Percentiles rank a stretch among this genome's conserved stretches.
phyloP scores from a whole-genome alignment of 805 yeast species.

The Martiniozyma abietophila region DNA sequence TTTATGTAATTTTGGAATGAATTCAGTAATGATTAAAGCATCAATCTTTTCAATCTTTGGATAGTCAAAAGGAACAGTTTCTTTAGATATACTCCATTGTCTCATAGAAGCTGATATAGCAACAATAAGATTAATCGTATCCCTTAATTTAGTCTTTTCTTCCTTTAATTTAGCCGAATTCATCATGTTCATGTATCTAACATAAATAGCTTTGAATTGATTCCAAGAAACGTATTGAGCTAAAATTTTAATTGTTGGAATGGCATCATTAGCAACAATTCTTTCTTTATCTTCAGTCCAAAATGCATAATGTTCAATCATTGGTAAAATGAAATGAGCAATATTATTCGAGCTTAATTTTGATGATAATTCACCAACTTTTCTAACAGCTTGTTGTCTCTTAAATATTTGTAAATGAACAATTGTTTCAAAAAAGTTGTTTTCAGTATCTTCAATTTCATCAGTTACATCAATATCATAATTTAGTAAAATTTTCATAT shows the following conservation, averaged over 20 bases:
- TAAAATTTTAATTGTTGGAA: slow-evolving; percentile 51
- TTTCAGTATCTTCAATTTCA: slow-evolving; percentile 75
- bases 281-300: slow-evolving; percentile 49
- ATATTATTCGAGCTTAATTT: slow-evolving; percentile 47
- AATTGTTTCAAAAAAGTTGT: slow-evolving; percentile 52
- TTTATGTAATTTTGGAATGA: slow-evolving; percentile 54
- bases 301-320: slow-evolving; percentile 71
- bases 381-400: slow-evolving; percentile 74
- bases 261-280: slow-evolving; percentile 57
- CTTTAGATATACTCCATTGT: slow-evolving; percentile 11
- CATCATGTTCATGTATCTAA: slow-evolving; percentile 44
- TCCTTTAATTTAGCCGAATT: slow-evolving; percentile 15
- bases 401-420: slow-evolving; percentile 78
- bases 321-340: slow-evolving; percentile 75
- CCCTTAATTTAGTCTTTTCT: slow-evolving; percentile 39
- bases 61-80: slow-evolving; percentile 24
- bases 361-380: slow-evolving; percentile 41
- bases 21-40: slow-evolving; percentile 41
- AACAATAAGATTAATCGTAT: slow-evolving; percentile 49
- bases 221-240: slow-evolving; percentile 58
- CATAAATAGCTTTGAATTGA: slow-evolving; percentile 68
- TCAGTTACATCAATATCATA: no score
- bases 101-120: slow-evolving; percentile 40
- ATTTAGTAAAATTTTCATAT: slow-evolving; percentile 54
- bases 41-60: slow-evolving; percentile 32